phyloP scores from a whole-genome alignment of 2,329 filamentous ascomycete species.

The Pseudocercospora ulei region DNA sequence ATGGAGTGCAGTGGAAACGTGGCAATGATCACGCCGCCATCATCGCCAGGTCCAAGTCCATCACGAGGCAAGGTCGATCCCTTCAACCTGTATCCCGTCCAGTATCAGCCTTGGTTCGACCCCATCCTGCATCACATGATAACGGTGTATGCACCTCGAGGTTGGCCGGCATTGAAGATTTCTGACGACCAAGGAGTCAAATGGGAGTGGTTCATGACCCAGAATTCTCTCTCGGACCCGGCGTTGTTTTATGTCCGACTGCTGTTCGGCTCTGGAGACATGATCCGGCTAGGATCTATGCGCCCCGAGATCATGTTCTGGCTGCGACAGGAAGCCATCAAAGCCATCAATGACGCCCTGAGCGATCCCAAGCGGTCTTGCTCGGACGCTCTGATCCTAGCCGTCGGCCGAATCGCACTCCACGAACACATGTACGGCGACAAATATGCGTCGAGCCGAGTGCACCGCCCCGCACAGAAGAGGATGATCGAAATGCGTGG shows the following conservation, averaged over 20 bases:
- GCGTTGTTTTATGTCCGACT: constrained; percentile 33
- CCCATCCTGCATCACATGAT: constrained; percentile 32
- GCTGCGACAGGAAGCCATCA: constrained; percentile 29
- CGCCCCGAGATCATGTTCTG: constrained; percentile 24
- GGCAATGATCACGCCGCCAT: constrained; percentile 21
- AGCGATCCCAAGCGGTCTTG: constrained; percentile 18
- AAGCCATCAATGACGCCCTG: constrained; percentile 28
- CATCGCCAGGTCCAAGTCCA: constrained; percentile 16
- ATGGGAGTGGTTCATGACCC: constrained; percentile 33
- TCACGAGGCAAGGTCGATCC: constrained; percentile 23
- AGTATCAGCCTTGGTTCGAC: constrained; percentile 30
- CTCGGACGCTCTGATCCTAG: constrained; percentile 27
- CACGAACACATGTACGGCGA: constrained; percentile 34
- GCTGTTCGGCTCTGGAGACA: constrained; percentile 31
- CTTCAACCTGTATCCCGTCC: constrained; percentile 31
- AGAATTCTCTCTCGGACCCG: constrained; percentile 30
- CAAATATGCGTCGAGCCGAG: constrained; percentile 25
- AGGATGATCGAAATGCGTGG: constrained; percentile 33
- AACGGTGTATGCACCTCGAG: constrained; percentile 31
- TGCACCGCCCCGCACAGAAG: constrained; percentile 32
- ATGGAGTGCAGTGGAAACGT: constrained; percentile 13
- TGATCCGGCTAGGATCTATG: constrained; percentile 26
- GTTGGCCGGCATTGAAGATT: constrained; percentile 32
- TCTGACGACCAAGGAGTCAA: constrained; percentile 25
- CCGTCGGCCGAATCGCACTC: constrained; percentile 32